These are phyloP conservation scores for Sporisorium reilianum DNA, from an alignment of 1,284 basidiomycete genomes.

Conservation along the genomic window DNA sequence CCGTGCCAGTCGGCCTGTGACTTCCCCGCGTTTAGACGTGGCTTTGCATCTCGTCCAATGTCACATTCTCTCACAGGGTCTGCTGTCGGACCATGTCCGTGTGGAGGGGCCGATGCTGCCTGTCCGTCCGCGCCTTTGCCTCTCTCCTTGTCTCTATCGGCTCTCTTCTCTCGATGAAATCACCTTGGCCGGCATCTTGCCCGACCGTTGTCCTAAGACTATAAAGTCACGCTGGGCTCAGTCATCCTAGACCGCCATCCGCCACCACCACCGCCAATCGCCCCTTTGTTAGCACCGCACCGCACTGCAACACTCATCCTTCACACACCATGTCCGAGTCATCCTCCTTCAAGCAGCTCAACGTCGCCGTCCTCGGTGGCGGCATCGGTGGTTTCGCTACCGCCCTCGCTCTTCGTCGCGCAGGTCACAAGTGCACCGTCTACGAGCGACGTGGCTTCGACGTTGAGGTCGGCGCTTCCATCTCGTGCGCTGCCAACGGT, in stretches of 20 bases:
- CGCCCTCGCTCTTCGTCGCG: conserved; percentile 42
- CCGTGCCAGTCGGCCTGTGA: conserved; percentile 5
- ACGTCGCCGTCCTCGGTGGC: conserved; percentile 50
- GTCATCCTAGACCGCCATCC: too few species aligned
- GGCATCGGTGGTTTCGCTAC: conserved; percentile 47
- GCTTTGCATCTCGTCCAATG: neutral
- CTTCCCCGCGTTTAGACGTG: conserved; percentile 4
- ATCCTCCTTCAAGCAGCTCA: conserved; percentile 44
- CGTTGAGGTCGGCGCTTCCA: conserved; percentile 51
- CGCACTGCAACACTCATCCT: neutral
- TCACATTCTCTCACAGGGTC: neutral
- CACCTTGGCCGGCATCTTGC: too few species aligned
- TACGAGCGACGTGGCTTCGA: conserved; percentile 50
- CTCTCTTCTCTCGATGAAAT: neutral
- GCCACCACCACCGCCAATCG: neutral
- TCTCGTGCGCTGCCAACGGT: conserved; percentile 52
- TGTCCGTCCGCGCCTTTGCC: neutral
- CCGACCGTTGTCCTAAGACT: neutral
- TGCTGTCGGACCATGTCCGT: conserved; percentile 34
- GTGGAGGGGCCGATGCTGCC: neutral
- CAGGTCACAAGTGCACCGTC: conserved; percentile 49
- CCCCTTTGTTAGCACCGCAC: too few species aligned
- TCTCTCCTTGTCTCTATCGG: neutral
- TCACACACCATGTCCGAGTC: conserved; percentile 24
- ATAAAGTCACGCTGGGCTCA: conserved; percentile 11